These are phyloP conservation scores for Yamadazyma takamatsuzukensis DNA, from an alignment of 805 yeast genomes.

Conservation along the genomic window DNA sequence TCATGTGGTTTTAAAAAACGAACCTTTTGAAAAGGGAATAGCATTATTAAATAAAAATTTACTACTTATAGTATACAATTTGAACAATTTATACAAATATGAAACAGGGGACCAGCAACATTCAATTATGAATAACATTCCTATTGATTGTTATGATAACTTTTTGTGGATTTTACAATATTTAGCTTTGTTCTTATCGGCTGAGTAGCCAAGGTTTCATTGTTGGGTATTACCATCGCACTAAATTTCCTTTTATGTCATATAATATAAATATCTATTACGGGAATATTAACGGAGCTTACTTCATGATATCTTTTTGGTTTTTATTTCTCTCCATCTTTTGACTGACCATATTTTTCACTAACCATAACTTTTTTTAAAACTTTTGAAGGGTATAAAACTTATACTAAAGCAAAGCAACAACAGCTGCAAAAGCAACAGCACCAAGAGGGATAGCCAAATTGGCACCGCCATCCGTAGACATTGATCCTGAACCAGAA, in stretches of 20 bases:
- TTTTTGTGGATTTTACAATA: slow-evolving; percentile 40
- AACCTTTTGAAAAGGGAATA: slow-evolving; percentile 31
- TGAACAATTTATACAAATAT: slow-evolving; percentile 12
- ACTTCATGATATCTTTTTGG: no score
- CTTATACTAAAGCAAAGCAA: slow-evolving; percentile 27
- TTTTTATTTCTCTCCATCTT: no score
- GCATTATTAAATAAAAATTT: slow-evolving; percentile 29
- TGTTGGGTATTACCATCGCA: no score
- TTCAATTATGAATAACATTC: slow-evolving; percentile 17
- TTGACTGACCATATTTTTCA: background rate
- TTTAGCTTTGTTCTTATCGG: slow-evolving; percentile 31
- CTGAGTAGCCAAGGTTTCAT: slow-evolving; percentile 10
- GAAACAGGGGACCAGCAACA: slow-evolving; percentile 1
- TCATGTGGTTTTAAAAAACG: slow-evolving; percentile 14
- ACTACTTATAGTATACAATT: slow-evolving; percentile 19
- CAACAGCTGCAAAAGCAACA: slow-evolving; percentile 30
- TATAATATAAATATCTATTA: slow-evolving; percentile 1
- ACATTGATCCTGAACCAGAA: slow-evolving; percentile 6
- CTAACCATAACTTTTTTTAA: background rate
- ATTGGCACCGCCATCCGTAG: slow-evolving; percentile 5
- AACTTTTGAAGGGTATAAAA: background rate
- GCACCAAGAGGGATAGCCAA: slow-evolving; percentile 27
- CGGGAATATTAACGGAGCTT: no score
- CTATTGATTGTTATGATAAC: slow-evolving; percentile 37
- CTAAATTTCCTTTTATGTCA: no score